Evolutionary conservation across 352 stramenopile genomes (phyloP), one percentile per base, ranked within the genome.

Genomic region (Phytophthora brassicae): DNA sequence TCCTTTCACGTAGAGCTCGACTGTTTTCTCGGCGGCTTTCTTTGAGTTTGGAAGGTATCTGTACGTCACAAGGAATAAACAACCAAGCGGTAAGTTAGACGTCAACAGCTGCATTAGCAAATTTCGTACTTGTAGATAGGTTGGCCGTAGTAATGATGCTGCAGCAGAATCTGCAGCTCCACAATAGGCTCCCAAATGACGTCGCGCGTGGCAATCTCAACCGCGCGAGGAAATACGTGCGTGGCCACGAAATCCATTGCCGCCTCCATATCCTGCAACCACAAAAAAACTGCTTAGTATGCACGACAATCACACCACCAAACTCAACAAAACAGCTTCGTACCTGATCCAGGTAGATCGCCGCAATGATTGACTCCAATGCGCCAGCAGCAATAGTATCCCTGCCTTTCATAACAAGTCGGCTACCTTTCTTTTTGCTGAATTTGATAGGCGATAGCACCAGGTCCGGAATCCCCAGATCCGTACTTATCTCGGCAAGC

Each of bases 361-460:
- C 84, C 1, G 78, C 84, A 72, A 93, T 91, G 20, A 93, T 62
- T n/a, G 84, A 70, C 47, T 95, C 84, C 14, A 95, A 63, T 1
- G 82, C 83, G 9, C 84, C 85, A 0, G 86, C 81, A 35, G 91
- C 77, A 64, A 95, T 90, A 0, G 86, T 95, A 23, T 63, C 68
- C 9, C 80, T 68, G 14, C 79, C 81, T 70, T 88, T 86, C n/a
- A 66, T 28, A 60, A 79, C 76, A 6, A 60, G 41, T 11, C 57
- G 63, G 23, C 63, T 55, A 17, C 38, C 53, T 24, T 64, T 81
- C 42, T 66, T 69, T 29, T 56, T 36, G 28, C 57, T 73, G 52
- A 83, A 89, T 39, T 75, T 78, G 8, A 47, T 22, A 6, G 74
- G 79, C 39, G 89, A 84, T 23, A 93, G 66, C 39, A 95, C 56